A percentile compares a stretch with the other conserved stretches of the same genome.
phyloP scores from a whole-genome alignment of 2,329 filamentous ascomycete genomes.

The Fusarium sp. region DNA sequence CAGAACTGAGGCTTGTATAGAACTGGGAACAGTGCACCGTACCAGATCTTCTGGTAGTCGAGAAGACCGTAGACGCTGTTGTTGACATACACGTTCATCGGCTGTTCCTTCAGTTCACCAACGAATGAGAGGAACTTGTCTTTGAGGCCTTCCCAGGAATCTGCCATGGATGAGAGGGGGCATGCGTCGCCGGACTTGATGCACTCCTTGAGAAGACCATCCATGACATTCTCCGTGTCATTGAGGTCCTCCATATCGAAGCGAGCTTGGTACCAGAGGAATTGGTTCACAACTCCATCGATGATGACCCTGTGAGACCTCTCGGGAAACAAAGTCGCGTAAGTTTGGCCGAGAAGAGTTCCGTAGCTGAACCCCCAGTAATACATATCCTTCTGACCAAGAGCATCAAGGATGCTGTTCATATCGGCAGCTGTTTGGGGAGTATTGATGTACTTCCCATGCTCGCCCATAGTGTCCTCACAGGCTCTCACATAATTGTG shows the following conservation, averaged over 20 bases:
- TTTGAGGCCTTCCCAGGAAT: conserved; percentile 50
- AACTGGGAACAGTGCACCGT: conserved; percentile 51
- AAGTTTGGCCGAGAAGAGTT: conserved; percentile 53
- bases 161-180: conserved; percentile 51
- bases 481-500: conserved; percentile 55
- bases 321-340: conserved; percentile 52
- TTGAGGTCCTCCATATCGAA: conserved; percentile 42
- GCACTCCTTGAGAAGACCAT: conserved; percentile 51
- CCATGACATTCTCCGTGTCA: conserved; percentile 46
- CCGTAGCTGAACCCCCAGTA: conserved; percentile 59
- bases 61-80: conserved; percentile 52
- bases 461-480: conserved; percentile 56
- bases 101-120: conserved; percentile 50
- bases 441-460: conserved; percentile 59
- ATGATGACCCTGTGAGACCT: conserved; percentile 49
- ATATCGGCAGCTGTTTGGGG: conserved; percentile 63
- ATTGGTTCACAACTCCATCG: conserved; percentile 50
- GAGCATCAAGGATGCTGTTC: conserved; percentile 59
- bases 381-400: conserved; percentile 47
- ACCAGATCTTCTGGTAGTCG: conserved; percentile 50
- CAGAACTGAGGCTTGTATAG: conserved; percentile 54
- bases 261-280: conserved; percentile 47
- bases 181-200: conserved; percentile 58
- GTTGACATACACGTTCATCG: conserved; percentile 56
- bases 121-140: conserved; percentile 48